Conservation (phyloP, 495 filamentous ascomycete genomes). For the Hypoxylon perforatum region DNA sequence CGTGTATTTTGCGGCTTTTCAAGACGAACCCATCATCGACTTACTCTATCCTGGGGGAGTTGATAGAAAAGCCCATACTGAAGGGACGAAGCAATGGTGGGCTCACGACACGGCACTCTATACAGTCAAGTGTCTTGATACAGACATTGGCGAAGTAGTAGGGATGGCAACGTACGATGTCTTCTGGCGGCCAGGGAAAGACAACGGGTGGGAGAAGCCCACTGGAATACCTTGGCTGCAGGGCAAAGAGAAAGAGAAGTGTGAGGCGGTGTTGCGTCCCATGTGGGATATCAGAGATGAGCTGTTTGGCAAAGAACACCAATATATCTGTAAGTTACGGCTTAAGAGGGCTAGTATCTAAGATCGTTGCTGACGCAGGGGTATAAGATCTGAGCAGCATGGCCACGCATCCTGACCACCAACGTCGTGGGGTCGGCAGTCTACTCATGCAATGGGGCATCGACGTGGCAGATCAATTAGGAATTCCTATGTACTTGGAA, state of each 20-base stretch:
- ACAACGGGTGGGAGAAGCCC: constrained; percentile 39
- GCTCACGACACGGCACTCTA: constrained; percentile 45
- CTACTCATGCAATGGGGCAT: constrained; percentile 58
- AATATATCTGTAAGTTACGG: constrained; percentile 48
- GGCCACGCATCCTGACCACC: constrained; percentile 51
- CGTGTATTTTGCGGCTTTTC: constrained; percentile 55
- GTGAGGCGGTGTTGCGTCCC: constrained; percentile 40
- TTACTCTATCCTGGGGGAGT: constrained; percentile 49
- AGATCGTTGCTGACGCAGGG: constrained; percentile 1
- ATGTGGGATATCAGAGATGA: constrained; percentile 50
- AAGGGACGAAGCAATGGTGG: constrained; percentile 49
- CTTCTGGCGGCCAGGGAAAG: constrained; percentile 28
- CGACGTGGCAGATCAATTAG: constrained; percentile 52
- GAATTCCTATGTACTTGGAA: constrained; percentile 55
- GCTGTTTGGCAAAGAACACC: constrained; percentile 36
- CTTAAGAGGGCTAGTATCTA: neutral
- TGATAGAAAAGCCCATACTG: constrained; percentile 49
- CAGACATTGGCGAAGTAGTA: constrained; percentile 45
- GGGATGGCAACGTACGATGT: constrained; percentile 52
- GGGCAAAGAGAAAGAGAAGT: constrained; percentile 44
- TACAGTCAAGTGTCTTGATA: constrained; percentile 54
- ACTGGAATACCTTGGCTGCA: constrained; percentile 45
- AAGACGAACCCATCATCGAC: constrained; percentile 44
- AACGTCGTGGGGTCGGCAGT: constrained; percentile 51
- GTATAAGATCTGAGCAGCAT: constrained; percentile 47